Conservation (phyloP, 1,284 basidiomycete genomes). For the Testicularia cyperi region DNA sequence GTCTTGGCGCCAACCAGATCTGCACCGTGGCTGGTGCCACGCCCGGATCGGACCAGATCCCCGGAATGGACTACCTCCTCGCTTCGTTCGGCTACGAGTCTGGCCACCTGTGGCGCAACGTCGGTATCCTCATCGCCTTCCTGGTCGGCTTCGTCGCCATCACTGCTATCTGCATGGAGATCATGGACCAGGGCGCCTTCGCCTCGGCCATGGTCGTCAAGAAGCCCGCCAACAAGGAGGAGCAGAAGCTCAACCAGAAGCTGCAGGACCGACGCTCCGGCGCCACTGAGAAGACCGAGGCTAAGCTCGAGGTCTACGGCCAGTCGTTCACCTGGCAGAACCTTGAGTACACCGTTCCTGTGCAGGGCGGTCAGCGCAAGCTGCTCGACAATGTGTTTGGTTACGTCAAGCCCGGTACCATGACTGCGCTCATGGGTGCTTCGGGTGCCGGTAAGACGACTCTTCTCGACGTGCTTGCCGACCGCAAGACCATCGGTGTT, state of each 20-base stretch:
- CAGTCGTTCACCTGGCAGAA: slow-evolving; percentile 62
- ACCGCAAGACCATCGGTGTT: slow-evolving; percentile 77
- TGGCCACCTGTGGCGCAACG: slow-evolving; percentile 63
- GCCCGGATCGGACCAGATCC: slow-evolving; percentile 61
- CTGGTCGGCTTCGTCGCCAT: slow-evolving; percentile 49
- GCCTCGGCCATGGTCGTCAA: slow-evolving; percentile 56
- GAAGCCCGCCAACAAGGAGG: slow-evolving; percentile 33
- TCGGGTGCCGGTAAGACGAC: slow-evolving; percentile 69
- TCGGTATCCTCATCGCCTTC: slow-evolving; percentile 61
- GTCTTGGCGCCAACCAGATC: slow-evolving; percentile 47
- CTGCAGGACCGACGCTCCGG: slow-evolving; percentile 19
- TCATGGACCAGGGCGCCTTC: slow-evolving; percentile 42
- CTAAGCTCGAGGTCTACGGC: slow-evolving; percentile 44
- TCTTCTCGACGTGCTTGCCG: slow-evolving; percentile 78
- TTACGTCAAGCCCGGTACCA: slow-evolving; percentile 74
- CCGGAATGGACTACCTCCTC: slow-evolving; percentile 64
- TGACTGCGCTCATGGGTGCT: slow-evolving; percentile 74
- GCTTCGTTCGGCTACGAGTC: slow-evolving; percentile 69
- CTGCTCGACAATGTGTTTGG: slow-evolving; percentile 79
- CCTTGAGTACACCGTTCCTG: slow-evolving; percentile 63
- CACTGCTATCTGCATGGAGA: slow-evolving; percentile 37
- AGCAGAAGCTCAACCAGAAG: slow-evolving; percentile 35
- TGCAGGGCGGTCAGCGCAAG: slow-evolving; percentile 66
- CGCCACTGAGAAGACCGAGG: slow-evolving; percentile 36
- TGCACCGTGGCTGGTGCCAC: slow-evolving; percentile 63